Percentiles rank a stretch among this genome's conserved stretches.
Evolutionary conservation across 2,329 filamentous ascomycete species (phyloP).

Genomic region (Arachnomyces sp.): DNA sequence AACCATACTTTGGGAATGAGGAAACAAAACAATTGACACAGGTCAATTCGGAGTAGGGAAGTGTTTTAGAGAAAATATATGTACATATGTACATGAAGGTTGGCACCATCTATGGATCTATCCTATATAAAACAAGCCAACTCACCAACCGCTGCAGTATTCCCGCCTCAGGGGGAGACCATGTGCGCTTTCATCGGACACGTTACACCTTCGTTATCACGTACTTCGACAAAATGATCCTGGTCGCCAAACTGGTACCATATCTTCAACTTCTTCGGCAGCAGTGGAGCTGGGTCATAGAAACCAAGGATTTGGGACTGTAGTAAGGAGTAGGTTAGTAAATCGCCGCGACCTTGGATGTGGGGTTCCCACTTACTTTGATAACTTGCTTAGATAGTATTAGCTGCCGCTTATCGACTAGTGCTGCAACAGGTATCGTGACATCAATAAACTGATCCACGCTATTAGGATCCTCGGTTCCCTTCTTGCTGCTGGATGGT

Average conservation of each 20-base stretch:
- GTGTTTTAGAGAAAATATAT: slow-evolving; percentile 2
- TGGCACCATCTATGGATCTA: slow-evolving; percentile 5
- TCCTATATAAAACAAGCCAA: slow-evolving; percentile 3
- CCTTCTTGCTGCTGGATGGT: slow-evolving; percentile 14
- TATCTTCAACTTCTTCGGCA: slow-evolving; percentile 32
- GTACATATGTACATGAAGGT: background rate
- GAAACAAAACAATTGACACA: background rate
- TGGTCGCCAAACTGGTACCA: slow-evolving; percentile 34
- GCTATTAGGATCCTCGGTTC: slow-evolving; percentile 12
- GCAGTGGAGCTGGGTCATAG: slow-evolving; percentile 35
- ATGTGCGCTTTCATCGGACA: slow-evolving; percentile 34
- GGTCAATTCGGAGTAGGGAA: background rate
- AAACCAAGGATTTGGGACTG: slow-evolving; percentile 37
- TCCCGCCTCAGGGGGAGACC: slow-evolving; percentile 10
- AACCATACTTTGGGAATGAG: background rate
- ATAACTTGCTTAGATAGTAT: slow-evolving; percentile 25
- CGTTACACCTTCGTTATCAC: slow-evolving; percentile 27
- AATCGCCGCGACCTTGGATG: background rate
- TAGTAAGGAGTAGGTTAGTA: slow-evolving; percentile 13
- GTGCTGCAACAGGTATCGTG: slow-evolving; percentile 36
- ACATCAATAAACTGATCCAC: slow-evolving; percentile 25
- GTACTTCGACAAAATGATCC: slow-evolving; percentile 31
- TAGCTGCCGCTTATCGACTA: slow-evolving; percentile 35
- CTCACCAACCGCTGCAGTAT: background rate
- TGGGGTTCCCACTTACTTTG: slow-evolving; percentile 27